Percentiles rank a stretch among this genome's conserved stretches.
These are phyloP conservation scores for Lasiosphaeria ovina DNA, from an alignment of 495 filamentous ascomycete genomes.

Conservation along the genomic window DNA sequence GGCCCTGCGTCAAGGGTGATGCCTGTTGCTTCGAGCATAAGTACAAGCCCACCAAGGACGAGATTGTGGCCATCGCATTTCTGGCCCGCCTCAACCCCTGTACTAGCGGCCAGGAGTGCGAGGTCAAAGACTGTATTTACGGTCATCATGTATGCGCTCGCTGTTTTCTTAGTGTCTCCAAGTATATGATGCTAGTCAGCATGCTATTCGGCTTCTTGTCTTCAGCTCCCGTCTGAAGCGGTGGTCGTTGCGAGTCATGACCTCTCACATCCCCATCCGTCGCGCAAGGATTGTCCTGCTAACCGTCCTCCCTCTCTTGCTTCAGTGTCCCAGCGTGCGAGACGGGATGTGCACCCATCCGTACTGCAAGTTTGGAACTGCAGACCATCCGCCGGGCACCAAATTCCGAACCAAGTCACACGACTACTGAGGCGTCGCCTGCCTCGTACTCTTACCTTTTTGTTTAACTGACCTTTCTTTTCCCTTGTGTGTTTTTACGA, in stretches of 20 bases:
- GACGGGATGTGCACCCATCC: conserved; percentile 43
- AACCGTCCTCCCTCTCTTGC: not conserved
- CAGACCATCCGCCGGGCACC: conserved; percentile 52
- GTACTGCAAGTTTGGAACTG: conserved; percentile 46
- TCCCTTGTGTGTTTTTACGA: too few species aligned
- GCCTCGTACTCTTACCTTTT: too few species aligned
- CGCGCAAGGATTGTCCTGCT: not conserved
- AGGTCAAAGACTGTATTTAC: conserved; percentile 77
- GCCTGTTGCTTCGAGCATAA: conserved; percentile 75
- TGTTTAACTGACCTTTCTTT: too few species aligned
- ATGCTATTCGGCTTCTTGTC: too few species aligned
- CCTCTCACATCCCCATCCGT: not conserved
- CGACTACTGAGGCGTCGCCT: conserved; percentile 10
- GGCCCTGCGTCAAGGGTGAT: conserved; percentile 68
- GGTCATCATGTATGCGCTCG: conserved; percentile 59
- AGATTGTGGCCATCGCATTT: conserved; percentile 64
- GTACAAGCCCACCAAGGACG: conserved; percentile 64
- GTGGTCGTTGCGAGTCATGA: too few species aligned
- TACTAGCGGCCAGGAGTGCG: conserved; percentile 68
- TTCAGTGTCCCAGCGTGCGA: conserved; percentile 40
- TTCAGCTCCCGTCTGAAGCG: too few species aligned
- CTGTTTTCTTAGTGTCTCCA: not conserved
- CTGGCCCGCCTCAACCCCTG: conserved; percentile 80
- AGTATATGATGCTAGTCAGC: not conserved
- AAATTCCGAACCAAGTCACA: conserved; percentile 37